Evolutionary conservation across 2,329 filamentous ascomycete species (phyloP).

Genomic region (Lizonia empirigonia): DNA sequence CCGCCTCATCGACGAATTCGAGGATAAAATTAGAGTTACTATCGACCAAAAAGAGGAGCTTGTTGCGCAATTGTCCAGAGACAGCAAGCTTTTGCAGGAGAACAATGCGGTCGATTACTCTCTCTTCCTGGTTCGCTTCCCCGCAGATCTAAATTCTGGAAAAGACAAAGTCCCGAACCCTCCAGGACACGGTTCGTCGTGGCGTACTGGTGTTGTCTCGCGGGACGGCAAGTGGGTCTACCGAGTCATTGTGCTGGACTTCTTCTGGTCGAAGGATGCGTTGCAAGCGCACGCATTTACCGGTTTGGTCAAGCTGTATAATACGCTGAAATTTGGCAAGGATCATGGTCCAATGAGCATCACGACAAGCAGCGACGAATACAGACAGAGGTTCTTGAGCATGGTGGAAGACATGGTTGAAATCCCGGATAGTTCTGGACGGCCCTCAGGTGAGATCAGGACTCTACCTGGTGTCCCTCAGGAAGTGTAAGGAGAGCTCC

Average conservation of each 20-base stretch:
- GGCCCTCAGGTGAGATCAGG: slow-evolving; percentile 39
- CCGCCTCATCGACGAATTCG: slow-evolving; percentile 69
- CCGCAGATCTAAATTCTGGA: slow-evolving; percentile 40
- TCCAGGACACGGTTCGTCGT: slow-evolving; percentile 50
- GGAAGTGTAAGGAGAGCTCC: slow-evolving; percentile 5
- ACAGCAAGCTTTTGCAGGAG: slow-evolving; percentile 67
- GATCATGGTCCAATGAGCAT: slow-evolving; percentile 75
- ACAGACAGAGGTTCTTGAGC: slow-evolving; percentile 61
- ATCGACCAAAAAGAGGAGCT: slow-evolving; percentile 62
- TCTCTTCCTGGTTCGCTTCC: slow-evolving; percentile 69
- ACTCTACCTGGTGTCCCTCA: slow-evolving; percentile 18
- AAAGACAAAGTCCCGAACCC: slow-evolving; percentile 38
- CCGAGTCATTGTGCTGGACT: slow-evolving; percentile 71
- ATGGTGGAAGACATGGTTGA: slow-evolving; percentile 56
- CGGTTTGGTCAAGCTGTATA: slow-evolving; percentile 67
- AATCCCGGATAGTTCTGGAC: slow-evolving; percentile 40
- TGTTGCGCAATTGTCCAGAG: slow-evolving; percentile 60
- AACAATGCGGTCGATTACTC: slow-evolving; percentile 77
- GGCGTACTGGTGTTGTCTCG: slow-evolving; percentile 67
- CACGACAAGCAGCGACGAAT: slow-evolving; percentile 71
- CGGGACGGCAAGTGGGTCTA: slow-evolving; percentile 70
- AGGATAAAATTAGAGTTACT: slow-evolving; percentile 67
- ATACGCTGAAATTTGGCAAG: slow-evolving; percentile 58
- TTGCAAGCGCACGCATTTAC: slow-evolving; percentile 70
- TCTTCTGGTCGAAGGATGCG: slow-evolving; percentile 80